These are phyloP conservation scores for Citrus maxima DNA, from an alignment of 345 rosid genomes.

Conservation along the genomic window DNA sequence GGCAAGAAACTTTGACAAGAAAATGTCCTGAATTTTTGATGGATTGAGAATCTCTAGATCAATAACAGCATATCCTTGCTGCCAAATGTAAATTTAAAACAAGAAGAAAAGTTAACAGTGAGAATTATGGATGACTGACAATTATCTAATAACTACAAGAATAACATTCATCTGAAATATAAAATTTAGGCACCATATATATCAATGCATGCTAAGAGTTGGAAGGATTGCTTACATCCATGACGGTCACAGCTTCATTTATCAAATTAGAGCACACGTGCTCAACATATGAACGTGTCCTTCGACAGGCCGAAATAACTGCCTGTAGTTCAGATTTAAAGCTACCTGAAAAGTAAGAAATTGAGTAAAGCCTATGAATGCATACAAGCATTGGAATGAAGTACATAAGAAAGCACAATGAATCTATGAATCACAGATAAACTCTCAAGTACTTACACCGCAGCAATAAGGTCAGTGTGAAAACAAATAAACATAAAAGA, in stretches of 20 bases:
- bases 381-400: background rate
- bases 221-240: constrained; percentile 50
- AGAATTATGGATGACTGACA: background rate
- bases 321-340: constrained; percentile 67
- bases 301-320: constrained; percentile 65
- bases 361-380: background rate
- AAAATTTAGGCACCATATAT: background rate
- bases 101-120: background rate
- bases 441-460: constrained; percentile 6
- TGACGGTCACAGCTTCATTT: constrained; percentile 45
- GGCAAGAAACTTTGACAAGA: constrained; percentile 64
- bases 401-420: background rate
- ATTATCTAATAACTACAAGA: background rate
- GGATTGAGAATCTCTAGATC: constrained; percentile 63
- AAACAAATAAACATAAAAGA: background rate
- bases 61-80: constrained; percentile 76
- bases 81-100: constrained; percentile 21
- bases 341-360: constrained; percentile 35
- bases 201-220: background rate
- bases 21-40: constrained; percentile 48
- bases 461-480: background rate
- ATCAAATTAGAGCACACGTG: constrained; percentile 49
- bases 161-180: background rate
- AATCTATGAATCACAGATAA: background rate
- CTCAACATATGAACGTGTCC: constrained; percentile 64